Conservation (phyloP, 2,329 filamentous ascomycete species). For the Aspergillus pseudonomiae region DNA sequence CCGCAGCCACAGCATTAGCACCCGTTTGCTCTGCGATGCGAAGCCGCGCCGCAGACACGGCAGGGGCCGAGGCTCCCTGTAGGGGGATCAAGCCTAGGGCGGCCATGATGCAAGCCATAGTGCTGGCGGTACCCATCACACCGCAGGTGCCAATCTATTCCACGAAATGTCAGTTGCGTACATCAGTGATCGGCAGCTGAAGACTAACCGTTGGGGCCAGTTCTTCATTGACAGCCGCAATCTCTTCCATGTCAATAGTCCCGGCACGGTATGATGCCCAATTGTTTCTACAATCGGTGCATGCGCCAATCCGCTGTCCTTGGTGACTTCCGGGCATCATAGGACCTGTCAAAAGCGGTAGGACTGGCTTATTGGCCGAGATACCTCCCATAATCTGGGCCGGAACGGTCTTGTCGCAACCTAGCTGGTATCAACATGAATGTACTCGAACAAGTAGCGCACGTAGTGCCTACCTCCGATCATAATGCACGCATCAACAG, state of each 20-base stretch:
- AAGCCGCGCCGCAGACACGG: constrained; percentile 55
- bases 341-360: constrained; percentile 71
- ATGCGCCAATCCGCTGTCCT: constrained; percentile 69
- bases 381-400: constrained; percentile 77
- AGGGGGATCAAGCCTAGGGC: constrained; percentile 58
- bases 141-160: constrained; percentile 54
- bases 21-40: constrained; percentile 60
- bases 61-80: constrained; percentile 56
- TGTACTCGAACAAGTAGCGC: neutral
- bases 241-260: constrained; percentile 71
- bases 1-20: constrained; percentile 50
- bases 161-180: neutral
- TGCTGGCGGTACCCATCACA: constrained; percentile 62
- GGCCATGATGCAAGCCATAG: constrained; percentile 59
- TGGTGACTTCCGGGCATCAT: constrained; percentile 74
- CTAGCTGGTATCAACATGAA: constrained; percentile 39
- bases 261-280: constrained; percentile 72
- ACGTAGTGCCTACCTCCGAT: constrained; percentile 58
- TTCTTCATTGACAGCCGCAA: constrained; percentile 70
- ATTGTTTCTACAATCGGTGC: constrained; percentile 73
- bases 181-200: too few species aligned
- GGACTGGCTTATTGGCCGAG: constrained; percentile 71
- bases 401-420: constrained; percentile 74
- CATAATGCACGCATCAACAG: constrained; percentile 67
- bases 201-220: constrained; percentile 67